Evolutionary conservation across 495 filamentous ascomycete species (phyloP), one percentile per base, ranked within the genome.

Genomic region (Daldinia vernicosa): DNA sequence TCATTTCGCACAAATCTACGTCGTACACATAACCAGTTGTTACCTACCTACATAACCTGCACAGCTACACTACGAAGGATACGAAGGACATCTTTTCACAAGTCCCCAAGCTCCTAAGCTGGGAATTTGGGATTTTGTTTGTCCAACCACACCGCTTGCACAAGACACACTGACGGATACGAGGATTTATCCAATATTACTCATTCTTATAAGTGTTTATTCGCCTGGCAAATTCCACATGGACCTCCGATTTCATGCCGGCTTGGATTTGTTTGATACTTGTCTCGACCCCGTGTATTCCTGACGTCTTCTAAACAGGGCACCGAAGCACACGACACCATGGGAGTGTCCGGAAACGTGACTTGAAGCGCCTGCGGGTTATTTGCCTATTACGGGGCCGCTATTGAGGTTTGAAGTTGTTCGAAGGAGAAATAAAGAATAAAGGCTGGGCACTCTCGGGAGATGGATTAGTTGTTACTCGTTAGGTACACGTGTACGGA

Each of bases 361-460:
- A 73, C 66, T 60, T 47, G 51, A 54, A 17, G 30, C 66, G 32
- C 9, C 70, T 73, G 70, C 66, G 65, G 70, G 61, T 69, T 73
- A 73, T 73, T 73, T 69, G 70, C 70, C 70, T 69, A 56, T 73
- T 69, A 65, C 61, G 57, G 57, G 33, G 57, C 43, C 35, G 51
- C 56, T 55, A 19, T 59, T 28, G 57, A 66, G 55, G 39, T 63
- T 33, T 1, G n/a, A 32, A 51, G 15, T 47, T 47, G n/a, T 26
- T 69, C 52, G 40, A 68, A 73, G 59, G 51, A 65, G 15, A 53
- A 43, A 45, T 59, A 33, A 35, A 59, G 55, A 59, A 64, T 32
- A 35, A 61, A 65, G 28, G 51, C 56, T 62, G 53, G 61, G 60
- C 56, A 69, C 26, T 61, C 55, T 64, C 65, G 39, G 60, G 43